Percentiles rank a stretch among this genome's conserved stretches.
These are phyloP conservation scores for Hypoxylon sp. DNA, from an alignment of 2,329 filamentous ascomycete genomes.

Conservation along the genomic window DNA sequence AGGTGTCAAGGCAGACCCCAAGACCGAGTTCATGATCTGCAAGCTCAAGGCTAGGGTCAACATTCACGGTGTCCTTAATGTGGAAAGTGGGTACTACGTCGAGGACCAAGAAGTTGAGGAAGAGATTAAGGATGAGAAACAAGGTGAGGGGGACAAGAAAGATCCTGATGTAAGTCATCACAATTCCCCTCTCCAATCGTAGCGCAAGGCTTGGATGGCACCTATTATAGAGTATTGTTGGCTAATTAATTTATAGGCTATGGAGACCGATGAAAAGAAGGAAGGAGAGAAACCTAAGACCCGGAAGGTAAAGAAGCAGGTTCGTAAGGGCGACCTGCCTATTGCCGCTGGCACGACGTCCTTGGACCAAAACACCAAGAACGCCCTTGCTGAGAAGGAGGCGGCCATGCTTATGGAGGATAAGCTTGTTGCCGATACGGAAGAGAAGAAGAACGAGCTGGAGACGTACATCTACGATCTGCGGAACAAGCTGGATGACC, in stretches of 20 bases:
- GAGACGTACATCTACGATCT: conserved; percentile 98
- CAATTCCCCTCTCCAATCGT: neutral
- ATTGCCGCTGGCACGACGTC: conserved; percentile 87
- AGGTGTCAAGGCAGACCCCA: conserved; percentile 91
- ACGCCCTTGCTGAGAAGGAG: conserved; percentile 83
- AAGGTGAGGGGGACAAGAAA: conserved; percentile 69
- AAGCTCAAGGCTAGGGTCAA: conserved; percentile 98
- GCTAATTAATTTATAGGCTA: conserved; percentile 69
- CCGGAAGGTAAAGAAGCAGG: conserved; percentile 99
- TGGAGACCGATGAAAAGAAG: conserved; percentile 83
- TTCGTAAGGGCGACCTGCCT: conserved; percentile 95
- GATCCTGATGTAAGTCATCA: conserved; percentile 78
- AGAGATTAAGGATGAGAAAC: conserved; percentile 81
- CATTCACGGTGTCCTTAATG: conserved; percentile 94
- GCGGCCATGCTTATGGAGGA: conserved; percentile 95
- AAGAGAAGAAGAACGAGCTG: conserved; percentile 99
- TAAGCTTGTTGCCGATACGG: conserved; percentile 97
- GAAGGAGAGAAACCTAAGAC: conserved; percentile 80
- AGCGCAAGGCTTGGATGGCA: neutral
- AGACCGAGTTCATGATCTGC: conserved; percentile 99
- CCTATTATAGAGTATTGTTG: conserved; percentile 28
- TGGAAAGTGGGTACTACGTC: conserved; percentile 97
- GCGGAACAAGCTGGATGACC: conserved; percentile 93
- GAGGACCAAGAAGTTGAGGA: conserved; percentile 98
- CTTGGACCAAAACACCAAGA: conserved; percentile 78